A percentile compares a stretch with the other conserved stretches of the same genome.
phyloP scores from a whole-genome alignment of 78 protist species.

The Emiliania huxleyi region DNA sequence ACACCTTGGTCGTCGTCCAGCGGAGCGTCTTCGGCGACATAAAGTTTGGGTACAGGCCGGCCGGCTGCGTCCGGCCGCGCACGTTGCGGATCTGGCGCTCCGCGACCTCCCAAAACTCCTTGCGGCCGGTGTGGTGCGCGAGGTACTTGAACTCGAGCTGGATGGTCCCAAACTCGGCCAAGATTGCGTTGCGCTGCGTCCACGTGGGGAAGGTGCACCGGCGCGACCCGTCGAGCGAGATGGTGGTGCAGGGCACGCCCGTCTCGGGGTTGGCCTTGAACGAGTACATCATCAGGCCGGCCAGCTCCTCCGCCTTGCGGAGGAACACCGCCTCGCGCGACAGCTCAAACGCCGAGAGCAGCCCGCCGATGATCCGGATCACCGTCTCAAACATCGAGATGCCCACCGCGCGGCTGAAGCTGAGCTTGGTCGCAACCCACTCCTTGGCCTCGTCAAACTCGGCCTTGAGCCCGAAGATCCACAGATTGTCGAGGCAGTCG shows the following conservation, averaged over 20 bases:
- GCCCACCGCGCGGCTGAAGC: neutral
- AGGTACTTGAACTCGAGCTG: conserved; percentile 75
- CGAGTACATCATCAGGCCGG: conserved; percentile 59
- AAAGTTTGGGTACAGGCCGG: neutral
- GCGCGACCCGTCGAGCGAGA: neutral
- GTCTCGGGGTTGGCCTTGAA: conserved; percentile 26
- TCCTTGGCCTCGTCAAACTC: conserved; percentile 46
- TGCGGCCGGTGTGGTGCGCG: conserved; percentile 63
- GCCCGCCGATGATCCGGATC: conserved; percentile 83
- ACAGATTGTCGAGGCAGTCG: conserved; percentile 71
- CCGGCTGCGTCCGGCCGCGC: neutral
- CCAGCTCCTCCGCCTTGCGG: conserved; percentile 71
- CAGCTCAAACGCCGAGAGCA: conserved; percentile 71
- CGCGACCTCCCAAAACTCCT: conserved; percentile 22
- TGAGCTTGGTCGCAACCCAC: neutral
- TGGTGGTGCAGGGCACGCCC: conserved; percentile 59
- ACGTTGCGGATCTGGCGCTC: neutral
- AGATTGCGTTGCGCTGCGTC: conserved; percentile 46
- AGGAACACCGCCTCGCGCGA: conserved; percentile 61
- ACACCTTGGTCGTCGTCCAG: neutral
- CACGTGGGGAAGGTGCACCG: conserved; percentile 9
- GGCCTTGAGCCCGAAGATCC: conserved; percentile 50
- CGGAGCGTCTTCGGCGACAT: neutral
- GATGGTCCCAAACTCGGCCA: conserved; percentile 78
- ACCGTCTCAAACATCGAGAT: conserved; percentile 73